Conservation (phyloP, 371 early-diverging fungal species). For the Circinella minor region DNA sequence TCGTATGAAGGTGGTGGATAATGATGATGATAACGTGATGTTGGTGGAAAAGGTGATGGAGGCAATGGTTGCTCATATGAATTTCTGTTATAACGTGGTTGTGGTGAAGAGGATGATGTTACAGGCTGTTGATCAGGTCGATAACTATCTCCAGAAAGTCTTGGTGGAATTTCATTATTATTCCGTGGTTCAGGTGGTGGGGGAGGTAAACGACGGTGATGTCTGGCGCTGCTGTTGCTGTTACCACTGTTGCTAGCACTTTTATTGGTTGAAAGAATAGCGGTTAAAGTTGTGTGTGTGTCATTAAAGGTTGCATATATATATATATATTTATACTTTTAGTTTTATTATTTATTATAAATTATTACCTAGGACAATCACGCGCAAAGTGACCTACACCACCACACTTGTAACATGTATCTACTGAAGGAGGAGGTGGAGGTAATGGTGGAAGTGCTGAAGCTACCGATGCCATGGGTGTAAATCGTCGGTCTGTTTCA, state of each 20-base stretch:
- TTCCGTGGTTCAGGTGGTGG: neutral
- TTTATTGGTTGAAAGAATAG: neutral
- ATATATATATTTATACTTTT: no score
- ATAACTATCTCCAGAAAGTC: constrained; percentile 6
- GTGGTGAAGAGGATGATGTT: neutral
- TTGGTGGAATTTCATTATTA: neutral
- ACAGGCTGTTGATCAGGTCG: neutral
- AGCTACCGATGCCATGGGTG: neutral
- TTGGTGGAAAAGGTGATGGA: neutral
- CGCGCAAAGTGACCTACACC: constrained; percentile 1
- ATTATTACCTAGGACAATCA: constrained; percentile 5
- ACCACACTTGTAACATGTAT: constrained; percentile 7
- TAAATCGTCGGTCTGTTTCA: neutral
- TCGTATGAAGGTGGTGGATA: neutral
- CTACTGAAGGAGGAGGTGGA: neutral
- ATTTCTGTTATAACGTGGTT: constrained; percentile 1
- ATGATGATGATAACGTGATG: neutral
- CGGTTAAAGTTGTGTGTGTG: neutral
- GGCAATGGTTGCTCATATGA: neutral
- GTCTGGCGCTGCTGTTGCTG: no score
- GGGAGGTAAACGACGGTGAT: neutral
- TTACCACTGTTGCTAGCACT: neutral
- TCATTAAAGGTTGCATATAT: neutral
- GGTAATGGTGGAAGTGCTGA: neutral
- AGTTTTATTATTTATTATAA: neutral